Conservation (phyloP, 2,329 filamentous ascomycete species). For the Ascochyta pisi region DNA sequence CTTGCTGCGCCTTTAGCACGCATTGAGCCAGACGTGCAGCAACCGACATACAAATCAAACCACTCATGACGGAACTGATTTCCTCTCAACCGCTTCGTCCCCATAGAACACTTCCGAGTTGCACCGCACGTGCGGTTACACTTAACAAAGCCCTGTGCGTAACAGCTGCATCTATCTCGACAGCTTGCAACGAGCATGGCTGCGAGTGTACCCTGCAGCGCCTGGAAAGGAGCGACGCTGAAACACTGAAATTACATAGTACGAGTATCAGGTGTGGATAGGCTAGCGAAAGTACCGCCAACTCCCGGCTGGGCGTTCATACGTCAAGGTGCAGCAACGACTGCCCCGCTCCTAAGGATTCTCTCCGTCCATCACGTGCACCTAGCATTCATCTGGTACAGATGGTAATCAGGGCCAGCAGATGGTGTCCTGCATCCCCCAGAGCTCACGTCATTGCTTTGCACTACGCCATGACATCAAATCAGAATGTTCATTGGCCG, state of each 20-base stretch:
- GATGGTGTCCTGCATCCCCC: neutral
- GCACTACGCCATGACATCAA: neutral
- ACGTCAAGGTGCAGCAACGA: conserved; percentile 39
- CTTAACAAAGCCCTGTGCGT: conserved; percentile 14
- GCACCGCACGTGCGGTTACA: conserved; percentile 35
- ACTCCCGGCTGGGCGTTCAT: conserved; percentile 18
- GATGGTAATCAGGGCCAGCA: neutral
- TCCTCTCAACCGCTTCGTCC: conserved; percentile 14
- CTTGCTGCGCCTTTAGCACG: conserved; percentile 29
- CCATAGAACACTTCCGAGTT: conserved; percentile 27
- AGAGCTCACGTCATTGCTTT: conserved; percentile 4
- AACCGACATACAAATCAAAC: conserved; percentile 30
- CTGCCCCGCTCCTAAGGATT: conserved; percentile 4
- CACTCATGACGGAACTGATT: conserved; percentile 28
- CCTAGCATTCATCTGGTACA: conserved; percentile 12
- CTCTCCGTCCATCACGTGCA: conserved; percentile 32
- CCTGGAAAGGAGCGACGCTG: conserved; percentile 24
- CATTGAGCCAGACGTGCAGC: conserved; percentile 42
- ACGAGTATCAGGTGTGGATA: conserved; percentile 21
- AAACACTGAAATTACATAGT: conserved; percentile 26
- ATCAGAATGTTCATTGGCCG: neutral
- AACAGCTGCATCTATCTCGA: conserved; percentile 8
- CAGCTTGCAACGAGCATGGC: conserved; percentile 5
- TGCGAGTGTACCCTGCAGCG: conserved; percentile 17
- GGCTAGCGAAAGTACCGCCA: conserved; percentile 13